These are phyloP conservation scores for Diaporthe eres DNA, from an alignment of 2,329 filamentous ascomycete species.

Conservation along the genomic window DNA sequence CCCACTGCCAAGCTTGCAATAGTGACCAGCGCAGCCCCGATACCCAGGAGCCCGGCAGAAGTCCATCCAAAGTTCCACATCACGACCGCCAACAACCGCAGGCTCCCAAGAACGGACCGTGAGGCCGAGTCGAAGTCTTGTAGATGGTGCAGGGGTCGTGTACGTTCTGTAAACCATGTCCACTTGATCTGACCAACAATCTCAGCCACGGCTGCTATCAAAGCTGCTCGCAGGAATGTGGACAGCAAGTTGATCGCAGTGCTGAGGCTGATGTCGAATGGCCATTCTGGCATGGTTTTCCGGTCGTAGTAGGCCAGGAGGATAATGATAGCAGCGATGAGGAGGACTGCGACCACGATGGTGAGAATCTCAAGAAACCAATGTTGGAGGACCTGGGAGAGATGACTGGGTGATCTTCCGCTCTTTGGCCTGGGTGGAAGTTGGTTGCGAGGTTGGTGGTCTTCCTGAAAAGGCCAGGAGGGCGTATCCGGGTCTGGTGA, in stretches of 20 bases:
- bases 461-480: constrained; percentile 16
- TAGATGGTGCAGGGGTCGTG: constrained; percentile 48
- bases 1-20: constrained; percentile 49
- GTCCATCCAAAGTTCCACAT: constrained; percentile 38
- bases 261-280: constrained; percentile 46
- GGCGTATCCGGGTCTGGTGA: background rate
- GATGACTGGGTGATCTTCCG: constrained; percentile 27
- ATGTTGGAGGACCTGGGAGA: constrained; percentile 28
- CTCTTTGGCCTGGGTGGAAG: background rate
- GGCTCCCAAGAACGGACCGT: constrained; percentile 47
- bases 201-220: constrained; percentile 49
- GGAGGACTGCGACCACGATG: constrained; percentile 30
- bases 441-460: background rate
- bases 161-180: constrained; percentile 49
- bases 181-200: constrained; percentile 52
- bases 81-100: constrained; percentile 46
- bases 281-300: constrained; percentile 44
- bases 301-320: constrained; percentile 34
- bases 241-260: constrained; percentile 43
- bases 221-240: constrained; percentile 44
- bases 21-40: constrained; percentile 45
- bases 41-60: constrained; percentile 42
- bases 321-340: constrained; percentile 36
- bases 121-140: constrained; percentile 51
- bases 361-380: constrained; percentile 39